These are phyloP conservation scores for Dictyostelium citrinum DNA, from an alignment of 78 protist genomes.

Conservation along the genomic window DNA sequence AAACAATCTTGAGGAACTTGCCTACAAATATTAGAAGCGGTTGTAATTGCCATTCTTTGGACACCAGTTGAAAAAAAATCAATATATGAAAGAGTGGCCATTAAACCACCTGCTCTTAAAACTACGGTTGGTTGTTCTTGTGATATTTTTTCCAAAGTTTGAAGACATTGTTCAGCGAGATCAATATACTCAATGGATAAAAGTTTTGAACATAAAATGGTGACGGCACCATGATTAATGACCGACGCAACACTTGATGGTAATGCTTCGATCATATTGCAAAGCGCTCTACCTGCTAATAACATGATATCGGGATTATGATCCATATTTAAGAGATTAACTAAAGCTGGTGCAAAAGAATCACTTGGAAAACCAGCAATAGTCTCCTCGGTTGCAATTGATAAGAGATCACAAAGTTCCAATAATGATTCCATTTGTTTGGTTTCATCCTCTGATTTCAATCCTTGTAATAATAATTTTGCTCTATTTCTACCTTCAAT, in stretches of 20 bases:
- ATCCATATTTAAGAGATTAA: constrained; percentile 63
- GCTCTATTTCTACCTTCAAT: constrained; percentile 68
- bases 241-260: constrained; percentile 68
- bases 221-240: constrained; percentile 76
- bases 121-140: constrained; percentile 81
- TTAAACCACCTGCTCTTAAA: constrained; percentile 87
- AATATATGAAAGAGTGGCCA: constrained; percentile 86
- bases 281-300: constrained; percentile 83
- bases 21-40: constrained; percentile 85
- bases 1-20: constrained; percentile 82
- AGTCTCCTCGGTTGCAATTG: constrained; percentile 90
- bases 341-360: constrained; percentile 56
- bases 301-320: constrained; percentile 88
- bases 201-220: constrained; percentile 81
- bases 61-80: constrained; percentile 90
- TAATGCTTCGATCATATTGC: constrained; percentile 88
- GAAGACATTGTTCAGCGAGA: constrained; percentile 93
- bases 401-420: constrained; percentile 87
- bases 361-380: constrained; percentile 78
- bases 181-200: constrained; percentile 92
- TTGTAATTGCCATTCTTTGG: constrained; percentile 86
- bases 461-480: constrained; percentile 49
- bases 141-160: constrained; percentile 87
- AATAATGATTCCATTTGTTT: constrained; percentile 68
- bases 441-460: constrained; percentile 54